Evolutionary conservation across 2,329 filamentous ascomycete genomes (phyloP).

Genomic region (Blumeria graminis): DNA sequence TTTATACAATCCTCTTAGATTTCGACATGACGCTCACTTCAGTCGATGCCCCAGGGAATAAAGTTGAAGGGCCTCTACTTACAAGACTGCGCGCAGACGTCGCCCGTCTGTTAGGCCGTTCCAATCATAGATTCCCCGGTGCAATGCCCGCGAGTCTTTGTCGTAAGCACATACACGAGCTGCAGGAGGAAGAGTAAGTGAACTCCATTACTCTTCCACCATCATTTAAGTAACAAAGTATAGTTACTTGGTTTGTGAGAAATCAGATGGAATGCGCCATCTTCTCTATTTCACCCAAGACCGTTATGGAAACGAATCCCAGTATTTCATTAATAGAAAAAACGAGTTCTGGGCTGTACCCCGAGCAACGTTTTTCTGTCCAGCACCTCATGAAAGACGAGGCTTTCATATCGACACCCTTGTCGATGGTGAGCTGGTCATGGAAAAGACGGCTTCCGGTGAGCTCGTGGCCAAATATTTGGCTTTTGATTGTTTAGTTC

Average conservation of each 20-base stretch:
- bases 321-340: constrained; percentile 91
- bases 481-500: constrained; percentile 76
- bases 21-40: constrained; percentile 4
- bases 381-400: constrained; percentile 36
- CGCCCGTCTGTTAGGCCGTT: constrained; percentile 44
- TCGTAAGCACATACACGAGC: constrained; percentile 53
- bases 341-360: constrained; percentile 87
- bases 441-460: constrained; percentile 50
- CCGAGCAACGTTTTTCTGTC: constrained; percentile 51
- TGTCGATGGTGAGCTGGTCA: constrained; percentile 85
- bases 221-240: constrained; percentile 2
- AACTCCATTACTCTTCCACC: neutral
- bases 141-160: constrained; percentile 90
- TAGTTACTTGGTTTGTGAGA: constrained; percentile 92
- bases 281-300: constrained; percentile 65
- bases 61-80: constrained; percentile 35
- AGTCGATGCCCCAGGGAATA: constrained; percentile 38
- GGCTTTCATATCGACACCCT: constrained; percentile 60
- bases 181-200: constrained; percentile 49
- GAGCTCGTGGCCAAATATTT: constrained; percentile 53
- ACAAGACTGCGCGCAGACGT: constrained; percentile 45
- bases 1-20: too few species aligned
- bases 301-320: constrained; percentile 36
- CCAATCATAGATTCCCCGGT: constrained; percentile 50
- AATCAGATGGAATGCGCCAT: constrained; percentile 88